phyloP scores from a whole-genome alignment of 2,329 filamentous ascomycete species.

The Davidsoniella virescens region DNA sequence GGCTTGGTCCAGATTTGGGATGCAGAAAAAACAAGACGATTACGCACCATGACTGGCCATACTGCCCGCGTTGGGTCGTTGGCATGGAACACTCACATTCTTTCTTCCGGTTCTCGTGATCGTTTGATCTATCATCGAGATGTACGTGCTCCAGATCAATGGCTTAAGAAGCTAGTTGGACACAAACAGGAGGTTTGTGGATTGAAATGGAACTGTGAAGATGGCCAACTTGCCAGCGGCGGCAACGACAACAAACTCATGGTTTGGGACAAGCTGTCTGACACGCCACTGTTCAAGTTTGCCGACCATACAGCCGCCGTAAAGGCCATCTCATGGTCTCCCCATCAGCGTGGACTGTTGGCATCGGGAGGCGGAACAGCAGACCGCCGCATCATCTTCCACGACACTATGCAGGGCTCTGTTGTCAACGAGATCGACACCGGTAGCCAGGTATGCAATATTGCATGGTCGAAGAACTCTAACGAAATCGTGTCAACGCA shows the following conservation, averaged over 20 bases:
- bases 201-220: conserved; percentile 90
- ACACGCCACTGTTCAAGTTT: conserved; percentile 85
- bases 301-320: conserved; percentile 90
- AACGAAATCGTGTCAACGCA: conserved; percentile 96
- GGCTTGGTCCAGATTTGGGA: conserved; percentile 97
- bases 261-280: conserved; percentile 94
- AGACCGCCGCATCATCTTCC: conserved; percentile 92
- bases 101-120: conserved; percentile 88
- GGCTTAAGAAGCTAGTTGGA: conserved; percentile 69
- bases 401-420: conserved; percentile 77
- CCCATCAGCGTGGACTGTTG: conserved; percentile 85
- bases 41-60: conserved; percentile 95
- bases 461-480: conserved; percentile 93
- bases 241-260: conserved; percentile 98
- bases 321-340: conserved; percentile 95
- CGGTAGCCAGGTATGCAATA: conserved; percentile 95
- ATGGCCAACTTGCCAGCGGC: conserved; percentile 84
- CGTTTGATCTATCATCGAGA: conserved; percentile 90
- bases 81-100: conserved; percentile 95
- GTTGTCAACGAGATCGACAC: conserved; percentile 83
- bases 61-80: conserved; percentile 82
- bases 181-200: conserved; percentile 98
- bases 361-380: conserved; percentile 92
- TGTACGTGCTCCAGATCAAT: conserved; percentile 83
- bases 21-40: conserved; percentile 65